These are phyloP conservation scores for Bipolaris cookei DNA, from an alignment of 2,329 filamentous ascomycete genomes.

Conservation along the genomic window DNA sequence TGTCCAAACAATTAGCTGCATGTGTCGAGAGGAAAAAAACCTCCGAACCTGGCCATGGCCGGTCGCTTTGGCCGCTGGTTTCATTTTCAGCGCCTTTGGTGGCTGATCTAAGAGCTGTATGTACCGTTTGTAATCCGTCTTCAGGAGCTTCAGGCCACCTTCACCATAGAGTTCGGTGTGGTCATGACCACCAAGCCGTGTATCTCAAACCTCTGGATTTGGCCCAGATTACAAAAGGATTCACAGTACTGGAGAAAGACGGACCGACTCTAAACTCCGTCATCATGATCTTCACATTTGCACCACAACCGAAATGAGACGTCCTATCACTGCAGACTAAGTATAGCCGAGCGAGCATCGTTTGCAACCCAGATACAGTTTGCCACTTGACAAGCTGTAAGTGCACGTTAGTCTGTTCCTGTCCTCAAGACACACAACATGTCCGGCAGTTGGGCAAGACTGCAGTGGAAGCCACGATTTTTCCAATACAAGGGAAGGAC, in stretches of 20 bases:
- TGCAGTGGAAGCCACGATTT: neutral
- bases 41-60: slow-evolving; percentile 25
- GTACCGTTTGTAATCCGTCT: neutral
- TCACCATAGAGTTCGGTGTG: neutral
- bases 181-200: slow-evolving; percentile 6
- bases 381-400: slow-evolving; percentile 6
- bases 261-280: slow-evolving; percentile 3
- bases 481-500: neutral
- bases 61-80: slow-evolving; percentile 9
- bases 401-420: neutral
- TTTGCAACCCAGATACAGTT: slow-evolving; percentile 6
- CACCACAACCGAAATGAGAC: slow-evolving; percentile 32
- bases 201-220: slow-evolving; percentile 8
- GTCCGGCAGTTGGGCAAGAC: neutral
- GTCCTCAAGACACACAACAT: neutral
- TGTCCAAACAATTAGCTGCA: slow-evolving; percentile 20
- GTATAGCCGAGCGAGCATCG: slow-evolving; percentile 20
- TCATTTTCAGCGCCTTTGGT: slow-evolving; percentile 1
- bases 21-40: slow-evolving; percentile 16
- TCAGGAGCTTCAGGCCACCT: neutral
- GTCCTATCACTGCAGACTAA: slow-evolving; percentile 7
- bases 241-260: neutral
- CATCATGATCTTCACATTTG: slow-evolving; percentile 31
- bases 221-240: neutral
- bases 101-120: slow-evolving; percentile 1